phyloP scores from a whole-genome alignment of 805 yeast species.

The Saturnispora mendoncae region DNA sequence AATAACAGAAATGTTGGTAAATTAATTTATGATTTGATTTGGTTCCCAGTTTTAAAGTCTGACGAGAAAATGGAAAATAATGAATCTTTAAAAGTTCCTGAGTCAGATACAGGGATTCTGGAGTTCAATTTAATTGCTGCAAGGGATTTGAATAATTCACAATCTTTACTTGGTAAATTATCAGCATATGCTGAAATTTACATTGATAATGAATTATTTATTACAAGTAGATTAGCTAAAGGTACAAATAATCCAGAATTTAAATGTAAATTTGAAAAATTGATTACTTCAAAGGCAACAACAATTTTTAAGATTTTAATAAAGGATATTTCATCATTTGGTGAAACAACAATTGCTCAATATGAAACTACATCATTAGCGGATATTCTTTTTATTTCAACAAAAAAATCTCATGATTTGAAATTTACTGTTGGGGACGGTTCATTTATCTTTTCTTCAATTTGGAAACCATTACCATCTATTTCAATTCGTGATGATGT shows the following conservation, averaged over 20 bases:
- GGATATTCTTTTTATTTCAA: slow-evolving; percentile 41
- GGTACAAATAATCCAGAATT: slow-evolving; percentile 67
- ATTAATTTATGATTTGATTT: slow-evolving; percentile 46
- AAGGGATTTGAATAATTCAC: slow-evolving; percentile 42
- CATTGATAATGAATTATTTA: slow-evolving; percentile 47
- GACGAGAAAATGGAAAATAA: slow-evolving; percentile 36
- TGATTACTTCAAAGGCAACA: slow-evolving; percentile 51
- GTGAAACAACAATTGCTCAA: slow-evolving; percentile 43
- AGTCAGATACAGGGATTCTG: slow-evolving; percentile 66
- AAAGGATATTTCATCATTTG: slow-evolving; percentile 48
- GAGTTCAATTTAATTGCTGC: slow-evolving; percentile 57
- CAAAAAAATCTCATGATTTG: slow-evolving; percentile 43
- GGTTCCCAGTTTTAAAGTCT: slow-evolving; percentile 37
- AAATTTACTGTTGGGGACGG: slow-evolving; percentile 44
- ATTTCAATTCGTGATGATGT: slow-evolving; percentile 38
- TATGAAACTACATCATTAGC: slow-evolving; percentile 43
- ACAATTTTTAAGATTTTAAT: slow-evolving; percentile 49
- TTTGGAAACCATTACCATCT: slow-evolving; percentile 65
- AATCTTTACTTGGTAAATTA: slow-evolving; percentile 42
- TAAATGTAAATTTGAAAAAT: slow-evolving; percentile 53
- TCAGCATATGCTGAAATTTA: slow-evolving; percentile 64
- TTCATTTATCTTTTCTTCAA: slow-evolving; percentile 43
- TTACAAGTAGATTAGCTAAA: slow-evolving; percentile 51
- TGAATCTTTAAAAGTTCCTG: slow-evolving; percentile 43
- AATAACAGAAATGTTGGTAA: slow-evolving; percentile 51